A percentile compares a stretch with the other conserved stretches of the same genome.
Conservation (phyloP, 257 asterid species). For the Forsythia suspensa region DNA sequence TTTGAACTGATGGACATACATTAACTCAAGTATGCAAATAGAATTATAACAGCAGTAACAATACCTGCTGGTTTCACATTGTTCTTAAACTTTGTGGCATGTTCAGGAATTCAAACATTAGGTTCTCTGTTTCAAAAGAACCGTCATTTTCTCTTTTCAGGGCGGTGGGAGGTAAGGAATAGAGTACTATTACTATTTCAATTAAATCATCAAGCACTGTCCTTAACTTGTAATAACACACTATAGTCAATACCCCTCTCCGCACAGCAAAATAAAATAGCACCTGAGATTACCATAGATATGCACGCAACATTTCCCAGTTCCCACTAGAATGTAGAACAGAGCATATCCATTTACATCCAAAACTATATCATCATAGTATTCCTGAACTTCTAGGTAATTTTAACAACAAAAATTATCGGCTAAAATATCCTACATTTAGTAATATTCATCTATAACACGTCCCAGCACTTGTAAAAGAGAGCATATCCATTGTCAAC, state of each 20-base stretch:
- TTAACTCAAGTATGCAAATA: conserved; percentile 1
- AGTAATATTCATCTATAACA: not conserved
- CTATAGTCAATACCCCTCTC: not conserved
- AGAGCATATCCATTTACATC: not conserved
- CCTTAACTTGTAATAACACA: not conserved
- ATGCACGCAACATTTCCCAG: not conserved
- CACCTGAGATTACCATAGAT: not conserved
- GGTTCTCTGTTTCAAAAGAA: not conserved
- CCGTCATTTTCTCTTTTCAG: not conserved
- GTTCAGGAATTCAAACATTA: not conserved
- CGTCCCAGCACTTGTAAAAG: not conserved
- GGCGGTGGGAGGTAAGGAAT: not conserved
- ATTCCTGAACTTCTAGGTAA: not conserved
- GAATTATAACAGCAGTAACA: not conserved
- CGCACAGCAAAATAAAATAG: not conserved
- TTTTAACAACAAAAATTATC: not conserved
- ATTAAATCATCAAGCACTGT: not conserved
- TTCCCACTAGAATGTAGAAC: not conserved
- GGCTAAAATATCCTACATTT: not conserved
- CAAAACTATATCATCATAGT: not conserved
- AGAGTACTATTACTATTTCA: not conserved
- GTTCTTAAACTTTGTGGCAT: not conserved
- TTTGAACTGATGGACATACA: conserved; percentile 9
- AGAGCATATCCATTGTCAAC: conserved; percentile 6
- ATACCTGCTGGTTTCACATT: not conserved